These are phyloP conservation scores for Phallus indusiatus DNA, from an alignment of 768 basidiomycete genomes.

Conservation along the genomic window DNA sequence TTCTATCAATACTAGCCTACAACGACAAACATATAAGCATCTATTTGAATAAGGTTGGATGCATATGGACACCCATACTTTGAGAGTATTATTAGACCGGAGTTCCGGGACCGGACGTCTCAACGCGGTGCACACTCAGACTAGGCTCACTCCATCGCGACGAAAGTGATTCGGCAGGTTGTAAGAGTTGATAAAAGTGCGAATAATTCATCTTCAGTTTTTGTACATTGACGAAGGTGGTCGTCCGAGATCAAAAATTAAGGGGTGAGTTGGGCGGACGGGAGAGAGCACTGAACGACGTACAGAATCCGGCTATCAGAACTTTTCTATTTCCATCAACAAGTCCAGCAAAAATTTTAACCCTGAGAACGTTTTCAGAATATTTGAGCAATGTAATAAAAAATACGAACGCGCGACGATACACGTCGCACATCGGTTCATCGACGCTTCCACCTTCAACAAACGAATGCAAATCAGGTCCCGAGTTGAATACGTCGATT, in stretches of 20 bases:
- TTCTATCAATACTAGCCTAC: conserved; percentile 71
- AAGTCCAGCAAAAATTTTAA: no score
- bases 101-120: conserved; percentile 78
- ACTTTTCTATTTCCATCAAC: no score
- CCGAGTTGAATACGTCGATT: conserved; percentile 63
- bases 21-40: conserved; percentile 24
- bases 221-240: conserved; percentile 56
- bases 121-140: conserved; percentile 78
- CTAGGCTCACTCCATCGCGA: conserved; percentile 88
- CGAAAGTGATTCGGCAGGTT: conserved; percentile 56
- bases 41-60: no score
- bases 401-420: no score
- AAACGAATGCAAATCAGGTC: conserved; percentile 86
- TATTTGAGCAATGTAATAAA: neutral
- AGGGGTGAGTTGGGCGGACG: neutral
- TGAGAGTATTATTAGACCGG: no score
- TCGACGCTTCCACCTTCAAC: conserved; percentile 81
- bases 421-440: conserved; percentile 96
- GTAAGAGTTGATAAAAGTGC: conserved; percentile 60
- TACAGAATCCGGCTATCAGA: conserved; percentile 85
- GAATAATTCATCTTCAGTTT: conserved; percentile 61
- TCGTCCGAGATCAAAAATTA: conserved; percentile 48
- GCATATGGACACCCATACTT: no score
- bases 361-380: conserved; percentile 33
- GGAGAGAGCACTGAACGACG: conserved; percentile 30